Evolutionary conservation across 768 basidiomycete genomes (phyloP).

Genomic region (Candolleomyces aberdarensis): DNA sequence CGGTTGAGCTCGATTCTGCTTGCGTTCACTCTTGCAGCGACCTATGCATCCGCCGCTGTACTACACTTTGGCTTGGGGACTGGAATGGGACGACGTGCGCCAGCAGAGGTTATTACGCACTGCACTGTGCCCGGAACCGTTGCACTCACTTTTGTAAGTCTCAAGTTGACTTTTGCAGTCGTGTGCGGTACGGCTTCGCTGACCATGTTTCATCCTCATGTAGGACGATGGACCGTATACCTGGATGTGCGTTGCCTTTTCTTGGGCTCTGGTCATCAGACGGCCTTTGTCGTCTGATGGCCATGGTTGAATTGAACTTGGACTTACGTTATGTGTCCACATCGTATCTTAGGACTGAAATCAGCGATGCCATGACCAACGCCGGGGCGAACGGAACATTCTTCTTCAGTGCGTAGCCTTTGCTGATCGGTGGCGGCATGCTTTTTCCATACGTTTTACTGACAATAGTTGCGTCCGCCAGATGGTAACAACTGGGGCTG

Average conservation of each 20-base stretch:
- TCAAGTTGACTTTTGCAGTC: not conserved
- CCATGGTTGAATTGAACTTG: not conserved
- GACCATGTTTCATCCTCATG: no score
- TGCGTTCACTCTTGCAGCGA: not conserved
- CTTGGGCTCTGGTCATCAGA: not conserved
- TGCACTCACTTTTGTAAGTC: constrained; percentile 42
- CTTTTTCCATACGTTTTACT: not conserved
- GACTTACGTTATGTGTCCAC: not conserved
- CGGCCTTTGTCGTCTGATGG: not conserved
- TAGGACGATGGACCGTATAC: constrained; percentile 45
- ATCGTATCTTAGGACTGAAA: constrained; percentile 14
- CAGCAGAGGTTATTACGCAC: constrained; percentile 30
- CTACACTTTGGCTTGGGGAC: not conserved
- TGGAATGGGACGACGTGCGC: constrained; percentile 14
- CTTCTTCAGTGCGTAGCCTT: constrained; percentile 22
- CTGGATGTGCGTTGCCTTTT: constrained; percentile 26
- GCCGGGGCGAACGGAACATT: constrained; percentile 29
- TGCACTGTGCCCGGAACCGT: constrained; percentile 37
- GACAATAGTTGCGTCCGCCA: not conserved
- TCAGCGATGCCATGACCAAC: constrained; percentile 18
- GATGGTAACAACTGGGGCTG: constrained; percentile 24
- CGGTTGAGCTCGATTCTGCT: not conserved
- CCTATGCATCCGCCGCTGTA: not conserved
- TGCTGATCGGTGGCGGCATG: not conserved
- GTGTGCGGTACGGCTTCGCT: not conserved